Base-by-base conservation (phyloP, 1,284 basidiomycete genomes). In the Gomphus bonarii region DNA sequence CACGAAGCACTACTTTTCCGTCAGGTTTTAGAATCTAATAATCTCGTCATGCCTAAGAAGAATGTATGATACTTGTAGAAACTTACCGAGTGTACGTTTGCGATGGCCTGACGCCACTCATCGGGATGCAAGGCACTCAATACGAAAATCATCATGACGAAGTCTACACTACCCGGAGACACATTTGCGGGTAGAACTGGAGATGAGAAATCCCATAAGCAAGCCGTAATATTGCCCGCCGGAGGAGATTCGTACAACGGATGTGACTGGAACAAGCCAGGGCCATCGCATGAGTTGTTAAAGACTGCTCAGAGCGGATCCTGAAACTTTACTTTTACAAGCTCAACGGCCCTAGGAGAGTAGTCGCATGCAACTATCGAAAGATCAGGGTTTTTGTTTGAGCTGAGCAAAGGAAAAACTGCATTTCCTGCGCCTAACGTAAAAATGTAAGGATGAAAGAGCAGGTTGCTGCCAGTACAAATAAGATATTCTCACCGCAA, bases 81-180 rank as follows among this genome's bases (percentile, higher is more conserved):
- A 64, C 75, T 22, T 51, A 91, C 91, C 64, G 75, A 78, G 64
- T 87, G 81, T 1, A 97, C 79, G 67, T 99, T 99, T n/a, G 76
- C 69, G 18, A 97, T 75, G 0, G 95, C 95, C 58, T 79, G 80
- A 0, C 72, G 68, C 97, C 97, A 99, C 74, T 99, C 95, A 52
- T 82, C 71, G 0, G 97, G 97, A 67, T 97, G 94, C 16, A 99
- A 73, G 0, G 97, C 97, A 55, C 91, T 95, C 55, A 99, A 73
- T 14, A 98, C 94, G 67, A 97, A 99, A 50, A 99, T 89, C 62
- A 97, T 80, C n/a, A 95, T 82, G 42, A 92, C 76, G 35, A 98
- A 83, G 66, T 99, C 94, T 16, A 95, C 84, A 10, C 79, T 82
- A 12, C 72, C 80, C 6, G 82, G 80, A 50, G 75, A 70, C 18